Evolutionary conservation across 371 early-diverging fungal genomes (phyloP), one percentile per base, ranked within the genome.

Genomic region (Apophysomyces trapeziformis): DNA sequence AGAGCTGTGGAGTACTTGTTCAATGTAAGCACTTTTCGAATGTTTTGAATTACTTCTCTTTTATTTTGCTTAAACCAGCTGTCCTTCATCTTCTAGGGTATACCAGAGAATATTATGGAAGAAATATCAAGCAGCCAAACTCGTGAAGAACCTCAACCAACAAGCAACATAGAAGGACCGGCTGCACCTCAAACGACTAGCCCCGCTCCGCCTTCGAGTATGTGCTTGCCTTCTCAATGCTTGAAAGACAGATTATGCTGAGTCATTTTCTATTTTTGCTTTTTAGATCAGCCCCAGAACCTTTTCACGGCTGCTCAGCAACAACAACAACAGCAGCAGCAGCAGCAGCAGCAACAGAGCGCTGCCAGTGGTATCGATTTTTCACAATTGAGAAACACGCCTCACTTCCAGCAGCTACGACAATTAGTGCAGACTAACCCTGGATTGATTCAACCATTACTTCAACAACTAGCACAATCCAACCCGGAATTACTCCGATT

Each of bases 1-100:
- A 86, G 99, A 64, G 99, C 99, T 37, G 96, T 93, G 7, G 99
- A 98, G 77, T 98, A 97, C 74, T 80, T 98, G 64, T 89, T 96
- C 75, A 96, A 83, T 61, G 98, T 93, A 81, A 61, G 81, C 14
- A n/a, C 5, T 37, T 9, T 18, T 44, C 7, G 8, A 58, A n/a
- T 21, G 18, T 26, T 26, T 26, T 2, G 32, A 2, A 26, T 26
- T 26, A 26, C 1, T 21, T 21, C 21, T 21, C 26, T 12, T 64
- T 12, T 11, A 8, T 18, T 6, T 13, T 38, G 38, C 39, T 7
- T 18, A 36, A 26, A 38, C 21, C 4, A 21, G 16, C 16, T n/a
- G 13, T 16, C 6, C 5, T 45, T 7, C 16, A 43, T 43, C 45
- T 9, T 35, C 14, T 71, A 85, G 85, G 86, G 86, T 68, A 86